Evolutionary conservation across 2,329 filamentous ascomycete genomes (phyloP).

Genomic region (Hymenoscyphus fructigenus): DNA sequence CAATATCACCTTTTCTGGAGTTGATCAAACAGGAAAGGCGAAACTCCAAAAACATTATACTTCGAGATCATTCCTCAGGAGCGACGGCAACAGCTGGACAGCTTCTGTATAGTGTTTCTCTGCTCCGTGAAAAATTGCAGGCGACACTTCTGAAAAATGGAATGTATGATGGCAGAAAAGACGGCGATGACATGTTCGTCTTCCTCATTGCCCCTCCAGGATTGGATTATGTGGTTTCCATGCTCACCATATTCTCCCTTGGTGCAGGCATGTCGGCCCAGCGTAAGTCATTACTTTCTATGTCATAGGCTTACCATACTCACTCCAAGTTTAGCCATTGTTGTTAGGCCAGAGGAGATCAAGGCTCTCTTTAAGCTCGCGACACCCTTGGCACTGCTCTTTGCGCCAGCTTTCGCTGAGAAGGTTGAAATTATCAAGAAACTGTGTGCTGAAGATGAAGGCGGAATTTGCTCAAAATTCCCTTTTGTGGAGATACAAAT

Average conservation of each 20-base stretch:
- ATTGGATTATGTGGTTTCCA: conserved; percentile 23
- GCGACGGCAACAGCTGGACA: conserved; percentile 23
- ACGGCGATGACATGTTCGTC: conserved; percentile 21
- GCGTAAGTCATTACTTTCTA: conserved; percentile 16
- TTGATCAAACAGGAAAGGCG: conserved; percentile 17
- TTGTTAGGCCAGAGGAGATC: conserved; percentile 25
- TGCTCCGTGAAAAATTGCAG: conserved; percentile 19
- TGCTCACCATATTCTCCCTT: conserved; percentile 29
- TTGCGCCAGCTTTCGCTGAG: conserved; percentile 19
- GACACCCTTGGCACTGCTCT: conserved; percentile 23
- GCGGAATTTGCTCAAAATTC: conserved; percentile 9
- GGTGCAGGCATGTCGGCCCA: conserved; percentile 23
- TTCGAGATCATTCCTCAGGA: conserved; percentile 24
- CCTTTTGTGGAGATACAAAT: conserved; percentile 12
- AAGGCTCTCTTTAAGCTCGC: conserved; percentile 21
- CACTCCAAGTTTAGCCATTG: conserved; percentile 21
- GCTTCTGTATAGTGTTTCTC: conserved; percentile 21
- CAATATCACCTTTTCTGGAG: conserved; percentile 23
- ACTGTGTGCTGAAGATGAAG: conserved; percentile 12
- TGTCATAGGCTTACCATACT: conserved; percentile 8
- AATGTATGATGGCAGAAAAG: conserved; percentile 7
- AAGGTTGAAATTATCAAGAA: conserved; percentile 18
- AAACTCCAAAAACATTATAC: conserved; percentile 20
- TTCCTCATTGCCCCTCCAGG: conserved; percentile 24
- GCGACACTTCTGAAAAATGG: conserved; percentile 14